These are phyloP conservation scores for Saussurea involucrata DNA, from an alignment of 129 eudicot species.

Conservation along the genomic window DNA sequence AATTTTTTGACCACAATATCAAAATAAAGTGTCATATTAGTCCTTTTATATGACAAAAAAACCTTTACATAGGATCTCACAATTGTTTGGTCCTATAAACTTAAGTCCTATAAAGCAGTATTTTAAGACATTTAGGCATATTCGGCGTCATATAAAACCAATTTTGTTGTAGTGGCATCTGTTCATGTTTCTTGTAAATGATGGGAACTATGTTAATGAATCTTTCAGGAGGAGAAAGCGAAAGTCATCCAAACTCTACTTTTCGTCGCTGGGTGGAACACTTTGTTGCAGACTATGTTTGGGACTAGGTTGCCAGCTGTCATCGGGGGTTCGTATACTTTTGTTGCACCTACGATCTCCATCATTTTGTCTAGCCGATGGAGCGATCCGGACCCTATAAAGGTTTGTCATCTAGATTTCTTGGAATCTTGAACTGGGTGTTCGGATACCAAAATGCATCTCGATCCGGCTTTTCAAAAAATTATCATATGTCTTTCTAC, in stretches of 20 bases:
- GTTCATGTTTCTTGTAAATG: not conserved
- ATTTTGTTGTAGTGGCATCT: not conserved
- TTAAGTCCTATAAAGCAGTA: not conserved
- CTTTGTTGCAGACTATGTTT: slow-evolving; percentile 57
- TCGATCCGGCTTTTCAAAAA: not conserved
- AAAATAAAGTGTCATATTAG: no score
- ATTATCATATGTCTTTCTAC: not conserved
- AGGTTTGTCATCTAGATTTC: slow-evolving; percentile 32
- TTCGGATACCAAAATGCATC: not conserved
- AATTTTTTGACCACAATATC: no score
- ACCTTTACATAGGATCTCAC: no score
- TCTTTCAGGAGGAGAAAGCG: slow-evolving; percentile 53
- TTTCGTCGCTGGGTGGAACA: slow-evolving; percentile 73
- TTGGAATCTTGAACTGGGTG: not conserved
- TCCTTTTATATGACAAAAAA: no score
- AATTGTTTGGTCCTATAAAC: not conserved
- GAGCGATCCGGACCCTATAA: slow-evolving; percentile 58
- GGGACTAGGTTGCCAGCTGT: slow-evolving; percentile 76
- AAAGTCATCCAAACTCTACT: slow-evolving; percentile 71
- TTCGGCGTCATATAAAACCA: not conserved
- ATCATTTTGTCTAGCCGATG: slow-evolving; percentile 54
- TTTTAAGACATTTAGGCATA: not conserved
- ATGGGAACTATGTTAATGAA: not conserved
- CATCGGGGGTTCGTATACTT: slow-evolving; percentile 71
- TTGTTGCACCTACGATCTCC: slow-evolving; percentile 68